phyloP scores from a whole-genome alignment of 2,329 filamentous ascomycete genomes.

The Calonectria naviculata region DNA sequence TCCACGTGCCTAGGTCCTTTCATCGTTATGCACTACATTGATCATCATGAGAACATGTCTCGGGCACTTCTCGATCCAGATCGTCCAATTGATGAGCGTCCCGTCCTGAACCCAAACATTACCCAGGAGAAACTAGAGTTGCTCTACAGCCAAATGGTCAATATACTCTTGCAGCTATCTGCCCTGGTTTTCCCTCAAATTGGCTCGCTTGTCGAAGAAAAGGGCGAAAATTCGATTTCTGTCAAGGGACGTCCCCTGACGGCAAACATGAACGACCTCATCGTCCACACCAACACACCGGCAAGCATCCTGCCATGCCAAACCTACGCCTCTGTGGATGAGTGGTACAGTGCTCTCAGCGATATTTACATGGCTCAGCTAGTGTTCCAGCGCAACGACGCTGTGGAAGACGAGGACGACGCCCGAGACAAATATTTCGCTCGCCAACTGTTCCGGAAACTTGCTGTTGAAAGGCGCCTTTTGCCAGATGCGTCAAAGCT shows the following conservation, averaged over 20 bases:
- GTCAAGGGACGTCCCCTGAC: neutral
- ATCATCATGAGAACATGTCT: neutral
- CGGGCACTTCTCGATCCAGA: neutral
- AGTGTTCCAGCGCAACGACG: neutral
- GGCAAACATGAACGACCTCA: neutral
- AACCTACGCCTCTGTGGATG: neutral
- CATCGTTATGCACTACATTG: neutral
- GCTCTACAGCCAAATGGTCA: neutral
- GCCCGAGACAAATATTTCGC: neutral
- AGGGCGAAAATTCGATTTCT: neutral
- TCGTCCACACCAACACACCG: neutral
- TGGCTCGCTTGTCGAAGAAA: neutral
- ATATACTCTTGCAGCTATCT: neutral
- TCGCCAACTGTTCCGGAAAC: neutral
- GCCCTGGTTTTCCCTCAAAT: neutral
- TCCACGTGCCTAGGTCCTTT: neutral
- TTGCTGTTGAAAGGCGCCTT: neutral
- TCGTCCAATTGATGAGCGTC: neutral
- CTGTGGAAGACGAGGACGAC: neutral
- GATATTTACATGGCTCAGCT: neutral
- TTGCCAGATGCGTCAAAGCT: neutral
- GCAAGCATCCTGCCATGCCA: neutral
- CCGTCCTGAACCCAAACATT: neutral
- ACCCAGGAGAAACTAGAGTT: neutral
- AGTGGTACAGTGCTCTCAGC: neutral